phyloP scores from a whole-genome alignment of 495 filamentous ascomycete species.

The Trichoderma virens region DNA sequence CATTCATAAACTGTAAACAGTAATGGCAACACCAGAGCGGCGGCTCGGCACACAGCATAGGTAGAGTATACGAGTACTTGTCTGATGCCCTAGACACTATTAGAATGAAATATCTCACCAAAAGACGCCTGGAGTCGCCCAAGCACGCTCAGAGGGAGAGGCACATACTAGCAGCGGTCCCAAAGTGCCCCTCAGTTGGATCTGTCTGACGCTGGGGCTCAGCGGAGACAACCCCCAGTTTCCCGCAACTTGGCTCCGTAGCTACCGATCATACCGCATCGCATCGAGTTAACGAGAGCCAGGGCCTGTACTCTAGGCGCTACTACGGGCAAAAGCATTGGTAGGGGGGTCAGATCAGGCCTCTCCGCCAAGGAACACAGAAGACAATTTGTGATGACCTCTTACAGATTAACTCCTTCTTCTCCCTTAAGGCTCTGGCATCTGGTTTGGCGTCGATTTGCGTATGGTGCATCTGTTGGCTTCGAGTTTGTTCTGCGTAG shows the following conservation, averaged over 20 bases:
- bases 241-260: neutral
- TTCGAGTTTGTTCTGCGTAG: neutral
- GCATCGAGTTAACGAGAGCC: neutral
- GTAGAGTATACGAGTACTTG: too few relatives aligned
- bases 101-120: neutral
- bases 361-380: neutral
- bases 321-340: neutral
- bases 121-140: too few relatives aligned
- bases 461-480: too few relatives aligned
- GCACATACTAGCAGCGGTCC: neutral
- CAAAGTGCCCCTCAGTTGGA: neutral
- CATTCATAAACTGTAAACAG: neutral
- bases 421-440: neutral
- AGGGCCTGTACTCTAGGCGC: neutral
- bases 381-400: neutral
- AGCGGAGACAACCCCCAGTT: neutral
- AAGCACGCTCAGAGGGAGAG: too few relatives aligned
- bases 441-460: too few relatives aligned
- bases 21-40: neutral
- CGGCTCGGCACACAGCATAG: slow-evolving; percentile 12
- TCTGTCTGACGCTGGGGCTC: neutral
- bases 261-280: neutral
- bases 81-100: too few relatives aligned
- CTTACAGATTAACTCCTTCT: neutral
- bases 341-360: neutral